Evolutionary conservation across 306 rosid species (phyloP).

Genomic region (Prunus salicina): DNA sequence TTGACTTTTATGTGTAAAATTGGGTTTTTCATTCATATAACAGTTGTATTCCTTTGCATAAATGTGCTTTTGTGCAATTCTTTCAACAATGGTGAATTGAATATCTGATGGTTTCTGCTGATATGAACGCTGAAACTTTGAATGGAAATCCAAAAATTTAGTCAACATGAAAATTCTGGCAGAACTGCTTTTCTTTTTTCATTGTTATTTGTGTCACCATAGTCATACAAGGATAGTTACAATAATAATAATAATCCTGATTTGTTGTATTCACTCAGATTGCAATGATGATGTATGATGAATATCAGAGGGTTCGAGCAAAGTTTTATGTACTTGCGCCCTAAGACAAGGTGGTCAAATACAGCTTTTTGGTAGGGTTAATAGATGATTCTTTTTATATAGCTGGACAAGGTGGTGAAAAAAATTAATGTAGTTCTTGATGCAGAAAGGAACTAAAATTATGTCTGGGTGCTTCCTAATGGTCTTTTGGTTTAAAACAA

Average conservation of each 20-base stretch:
- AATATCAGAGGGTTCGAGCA: slow-evolving; percentile 67
- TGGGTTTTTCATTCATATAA: not conserved
- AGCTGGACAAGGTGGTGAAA: slow-evolving; percentile 29
- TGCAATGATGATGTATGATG: slow-evolving; percentile 99
- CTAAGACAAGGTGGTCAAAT: slow-evolving; percentile 65
- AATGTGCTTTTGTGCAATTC: not conserved
- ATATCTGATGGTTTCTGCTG: slow-evolving; percentile 9
- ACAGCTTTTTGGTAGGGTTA: slow-evolving; percentile 30
- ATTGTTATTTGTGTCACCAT: slow-evolving; percentile 30
- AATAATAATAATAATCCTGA: slow-evolving; percentile 41
- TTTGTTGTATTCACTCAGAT: slow-evolving; percentile 83
- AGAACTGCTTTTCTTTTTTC: slow-evolving; percentile 18
- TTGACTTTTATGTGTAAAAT: slow-evolving; percentile 10
- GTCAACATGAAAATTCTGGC: not conserved
- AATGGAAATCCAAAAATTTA: slow-evolving; percentile 6
- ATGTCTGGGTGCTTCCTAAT: slow-evolving; percentile 7
- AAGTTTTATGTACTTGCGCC: slow-evolving; percentile 57
- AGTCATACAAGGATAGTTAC: slow-evolving; percentile 25
- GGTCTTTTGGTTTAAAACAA: not conserved
- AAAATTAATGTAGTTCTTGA: slow-evolving; percentile 5
- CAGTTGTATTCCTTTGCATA: not conserved
- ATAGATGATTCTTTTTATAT: slow-evolving; percentile 24
- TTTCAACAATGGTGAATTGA: not conserved
- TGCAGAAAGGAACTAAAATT: slow-evolving; percentile 16
- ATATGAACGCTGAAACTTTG: slow-evolving; percentile 3